phyloP scores from a whole-genome alignment of 768 basidiomycete species.

The Xanthoconium stramineum region DNA sequence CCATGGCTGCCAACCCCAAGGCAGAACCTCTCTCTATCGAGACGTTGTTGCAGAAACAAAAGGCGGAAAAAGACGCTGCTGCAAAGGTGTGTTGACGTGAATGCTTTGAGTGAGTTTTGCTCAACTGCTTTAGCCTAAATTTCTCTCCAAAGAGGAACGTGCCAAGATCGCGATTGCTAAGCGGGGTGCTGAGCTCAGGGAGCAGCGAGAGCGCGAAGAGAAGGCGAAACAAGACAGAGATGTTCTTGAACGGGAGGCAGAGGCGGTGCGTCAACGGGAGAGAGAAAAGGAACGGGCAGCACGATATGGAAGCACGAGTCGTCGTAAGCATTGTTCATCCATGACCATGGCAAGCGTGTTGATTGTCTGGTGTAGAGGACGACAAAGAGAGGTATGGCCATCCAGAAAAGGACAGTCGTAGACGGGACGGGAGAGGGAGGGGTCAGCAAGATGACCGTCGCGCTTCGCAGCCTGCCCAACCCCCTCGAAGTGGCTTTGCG shows the following conservation, averaged over 20 bases:
- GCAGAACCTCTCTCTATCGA: conserved; percentile 87
- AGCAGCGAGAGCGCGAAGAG: conserved; percentile 67
- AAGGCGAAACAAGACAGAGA: conserved; percentile 59
- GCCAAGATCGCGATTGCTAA: conserved; percentile 86
- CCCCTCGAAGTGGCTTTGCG: conserved; percentile 47
- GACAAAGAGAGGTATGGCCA: conserved; percentile 46
- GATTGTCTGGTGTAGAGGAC: conserved; percentile 39
- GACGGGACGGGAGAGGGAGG: conserved; percentile 39
- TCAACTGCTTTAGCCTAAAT: conserved; percentile 68
- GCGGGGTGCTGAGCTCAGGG: conserved; percentile 77
- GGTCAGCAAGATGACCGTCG: conserved; percentile 38
- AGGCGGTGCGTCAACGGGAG: conserved; percentile 56
- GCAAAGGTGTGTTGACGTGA: conserved; percentile 60
- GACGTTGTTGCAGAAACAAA: conserved; percentile 80
- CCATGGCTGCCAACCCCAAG: conserved; percentile 42
- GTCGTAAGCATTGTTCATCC: conserved; percentile 22
- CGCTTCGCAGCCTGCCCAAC: conserved; percentile 30
- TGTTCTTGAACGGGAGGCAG: conserved; percentile 71
- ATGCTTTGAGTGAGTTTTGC: background rate
- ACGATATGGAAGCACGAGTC: conserved; percentile 40
- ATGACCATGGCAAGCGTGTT: background rate
- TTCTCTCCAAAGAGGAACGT: conserved; percentile 89
- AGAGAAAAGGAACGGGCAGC: conserved; percentile 34
- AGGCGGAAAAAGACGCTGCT: conserved; percentile 83
- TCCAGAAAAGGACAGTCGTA: conserved; percentile 47